Evolutionary conservation across 805 yeast species (phyloP).

Genomic region (Starmerella etchellsii): DNA sequence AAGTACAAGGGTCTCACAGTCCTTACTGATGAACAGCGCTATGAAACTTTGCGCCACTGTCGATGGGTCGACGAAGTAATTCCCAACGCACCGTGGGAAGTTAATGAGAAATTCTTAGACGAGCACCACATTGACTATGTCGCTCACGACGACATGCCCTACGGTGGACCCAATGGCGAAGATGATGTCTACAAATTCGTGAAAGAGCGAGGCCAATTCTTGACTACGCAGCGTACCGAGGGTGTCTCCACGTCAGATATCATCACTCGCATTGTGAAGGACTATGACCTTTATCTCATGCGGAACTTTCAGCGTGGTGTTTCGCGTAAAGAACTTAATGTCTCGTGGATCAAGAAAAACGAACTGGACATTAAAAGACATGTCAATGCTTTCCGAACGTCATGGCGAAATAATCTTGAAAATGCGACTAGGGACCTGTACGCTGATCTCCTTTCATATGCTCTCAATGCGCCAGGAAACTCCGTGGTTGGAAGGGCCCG

Average conservation of each 20-base stretch:
- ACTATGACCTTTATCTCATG: slow-evolving; percentile 92
- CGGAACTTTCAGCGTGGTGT: slow-evolving; percentile 97
- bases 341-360: slow-evolving; percentile 93
- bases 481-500: slow-evolving; percentile 25
- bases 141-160: slow-evolving; percentile 95
- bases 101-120: slow-evolving; percentile 64
- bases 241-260: slow-evolving; percentile 94
- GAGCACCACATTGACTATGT: slow-evolving; percentile 84
- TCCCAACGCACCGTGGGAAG: slow-evolving; percentile 92
- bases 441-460: slow-evolving; percentile 45
- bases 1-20: slow-evolving; percentile 89
- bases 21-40: slow-evolving; percentile 71
- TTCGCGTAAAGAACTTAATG: slow-evolving; percentile 88
- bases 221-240: slow-evolving; percentile 91
- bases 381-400: slow-evolving; percentile 71
- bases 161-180: slow-evolving; percentile 62
- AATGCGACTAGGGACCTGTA: slow-evolving; percentile 71
- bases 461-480: slow-evolving; percentile 17
- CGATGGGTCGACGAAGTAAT: slow-evolving; percentile 96
- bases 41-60: slow-evolving; percentile 85
- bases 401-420: slow-evolving; percentile 59
- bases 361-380: slow-evolving; percentile 90
- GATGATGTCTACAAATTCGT: slow-evolving; percentile 91
- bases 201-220: slow-evolving; percentile 77
- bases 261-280: slow-evolving; percentile 86